These are phyloP conservation scores for Cudoniella acicularis DNA, from an alignment of 495 filamentous ascomycete genomes.

Conservation along the genomic window DNA sequence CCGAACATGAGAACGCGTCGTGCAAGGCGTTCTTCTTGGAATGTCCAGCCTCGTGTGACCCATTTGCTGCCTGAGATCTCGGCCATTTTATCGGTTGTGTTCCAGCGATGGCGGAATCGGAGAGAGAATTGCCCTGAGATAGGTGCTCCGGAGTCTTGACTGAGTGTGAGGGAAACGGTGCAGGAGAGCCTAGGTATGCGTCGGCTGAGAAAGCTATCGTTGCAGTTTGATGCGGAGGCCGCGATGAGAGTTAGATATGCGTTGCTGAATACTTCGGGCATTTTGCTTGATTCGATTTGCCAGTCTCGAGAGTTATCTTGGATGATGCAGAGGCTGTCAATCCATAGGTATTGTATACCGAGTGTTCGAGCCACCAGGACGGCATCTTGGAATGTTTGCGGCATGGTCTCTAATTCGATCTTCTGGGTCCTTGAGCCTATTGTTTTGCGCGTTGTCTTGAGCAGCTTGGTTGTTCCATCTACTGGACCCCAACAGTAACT, in stretches of 20 bases:
- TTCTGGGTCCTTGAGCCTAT: background rate
- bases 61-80: background rate
- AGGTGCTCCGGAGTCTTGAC: no score
- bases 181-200: no score
- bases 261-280: slow-evolving; percentile 19
- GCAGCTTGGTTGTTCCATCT: background rate
- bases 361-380: slow-evolving; percentile 14
- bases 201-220: slow-evolving; percentile 2
- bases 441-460: background rate
- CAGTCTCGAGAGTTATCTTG: slow-evolving; percentile 22
- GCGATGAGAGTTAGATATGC: slow-evolving; percentile 16
- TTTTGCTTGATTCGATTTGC: slow-evolving; percentile 17
- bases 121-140: background rate
- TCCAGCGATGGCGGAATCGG: background rate
- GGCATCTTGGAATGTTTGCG: slow-evolving; percentile 20
- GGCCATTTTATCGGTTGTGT: background rate
- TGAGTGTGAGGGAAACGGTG: no score
- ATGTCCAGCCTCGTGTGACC: slow-evolving; percentile 1
- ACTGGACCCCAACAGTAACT: background rate
- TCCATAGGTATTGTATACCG: slow-evolving; percentile 15
- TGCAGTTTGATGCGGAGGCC: slow-evolving; percentile 5
- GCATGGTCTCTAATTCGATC: slow-evolving; percentile 10
- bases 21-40: slow-evolving; percentile 2
- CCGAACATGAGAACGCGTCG: slow-evolving; percentile 1
- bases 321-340: slow-evolving; percentile 20